These are phyloP conservation scores for Fusarium solani-melongenae DNA, from an alignment of 2,329 filamentous ascomycete species.

Conservation along the genomic window DNA sequence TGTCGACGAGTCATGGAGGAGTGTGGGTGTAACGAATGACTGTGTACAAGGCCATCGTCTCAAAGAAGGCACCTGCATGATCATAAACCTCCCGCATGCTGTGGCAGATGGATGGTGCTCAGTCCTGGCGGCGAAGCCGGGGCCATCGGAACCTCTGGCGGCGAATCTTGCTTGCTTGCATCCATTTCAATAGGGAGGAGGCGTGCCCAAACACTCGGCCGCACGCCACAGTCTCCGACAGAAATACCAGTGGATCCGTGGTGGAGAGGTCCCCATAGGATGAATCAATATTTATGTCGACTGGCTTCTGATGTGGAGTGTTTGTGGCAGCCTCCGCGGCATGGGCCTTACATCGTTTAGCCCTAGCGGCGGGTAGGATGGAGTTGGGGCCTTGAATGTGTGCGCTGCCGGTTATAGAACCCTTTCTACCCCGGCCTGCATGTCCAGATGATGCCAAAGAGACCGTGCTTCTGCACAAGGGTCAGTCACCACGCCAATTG, in stretches of 20 bases:
- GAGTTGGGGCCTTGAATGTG: slow-evolving; percentile 20
- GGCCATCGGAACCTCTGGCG: slow-evolving; percentile 37
- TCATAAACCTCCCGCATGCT: slow-evolving; percentile 38
- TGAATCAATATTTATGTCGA: slow-evolving; percentile 11
- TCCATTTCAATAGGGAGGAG: slow-evolving; percentile 3
- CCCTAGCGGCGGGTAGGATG: slow-evolving; percentile 22
- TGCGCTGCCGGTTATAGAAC: slow-evolving; percentile 30
- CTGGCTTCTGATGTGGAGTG: not conserved
- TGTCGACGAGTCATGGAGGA: slow-evolving; percentile 29
- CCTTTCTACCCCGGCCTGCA: slow-evolving; percentile 25
- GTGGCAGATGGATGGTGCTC: slow-evolving; percentile 36
- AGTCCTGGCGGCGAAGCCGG: slow-evolving; percentile 36
- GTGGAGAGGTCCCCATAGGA: not conserved
- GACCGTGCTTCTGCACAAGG: slow-evolving; percentile 33
- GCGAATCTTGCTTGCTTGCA: slow-evolving; percentile 40
- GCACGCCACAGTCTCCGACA: slow-evolving; percentile 13
- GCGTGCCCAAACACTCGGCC: not conserved
- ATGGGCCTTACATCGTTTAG: slow-evolving; percentile 26
- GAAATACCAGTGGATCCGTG: not conserved
- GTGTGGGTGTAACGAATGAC: slow-evolving; percentile 16
- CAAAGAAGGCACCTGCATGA: slow-evolving; percentile 42
- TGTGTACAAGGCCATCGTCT: slow-evolving; percentile 28
- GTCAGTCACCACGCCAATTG: slow-evolving; percentile 21
- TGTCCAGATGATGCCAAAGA: slow-evolving; percentile 36
- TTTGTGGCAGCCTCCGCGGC: not conserved